phyloP scores from a whole-genome alignment of 805 yeast species.

The Metschnikowia cerradonensis region DNA sequence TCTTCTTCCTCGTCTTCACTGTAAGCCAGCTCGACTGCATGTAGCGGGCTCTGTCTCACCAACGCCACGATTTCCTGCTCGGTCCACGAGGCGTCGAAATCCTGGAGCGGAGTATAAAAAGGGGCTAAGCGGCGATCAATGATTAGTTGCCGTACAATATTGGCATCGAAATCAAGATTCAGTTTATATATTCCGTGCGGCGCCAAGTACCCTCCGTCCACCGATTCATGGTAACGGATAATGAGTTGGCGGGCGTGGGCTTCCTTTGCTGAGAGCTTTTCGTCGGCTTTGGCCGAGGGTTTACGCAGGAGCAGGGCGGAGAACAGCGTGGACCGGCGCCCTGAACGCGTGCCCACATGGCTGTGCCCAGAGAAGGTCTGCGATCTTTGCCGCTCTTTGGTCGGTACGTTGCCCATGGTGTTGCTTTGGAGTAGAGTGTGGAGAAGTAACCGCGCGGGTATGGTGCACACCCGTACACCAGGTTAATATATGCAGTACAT shows the following conservation, averaged over 20 bases:
- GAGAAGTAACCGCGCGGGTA: neutral
- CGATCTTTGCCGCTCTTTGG: slow-evolving; percentile 37
- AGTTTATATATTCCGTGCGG: slow-evolving; percentile 87
- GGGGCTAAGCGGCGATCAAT: slow-evolving; percentile 77
- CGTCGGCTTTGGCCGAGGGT: slow-evolving; percentile 29
- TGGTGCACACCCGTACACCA: neutral
- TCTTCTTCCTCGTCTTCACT: slow-evolving; percentile 55
- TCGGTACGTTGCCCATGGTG: slow-evolving; percentile 42
- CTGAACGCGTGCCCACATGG: slow-evolving; percentile 1
- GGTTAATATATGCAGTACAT: no score
- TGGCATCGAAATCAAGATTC: slow-evolving; percentile 68
- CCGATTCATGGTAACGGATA: slow-evolving; percentile 61
- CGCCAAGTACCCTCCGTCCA: slow-evolving; percentile 92
- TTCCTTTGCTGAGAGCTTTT: slow-evolving; percentile 48
- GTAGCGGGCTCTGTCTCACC: slow-evolving; percentile 51
- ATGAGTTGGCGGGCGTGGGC: slow-evolving; percentile 53
- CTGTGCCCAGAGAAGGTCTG: slow-evolving; percentile 10
- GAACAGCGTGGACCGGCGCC: slow-evolving; percentile 15
- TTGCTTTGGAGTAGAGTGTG: slow-evolving; percentile 1
- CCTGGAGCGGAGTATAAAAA: slow-evolving; percentile 84
- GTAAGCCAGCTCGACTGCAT: slow-evolving; percentile 49
- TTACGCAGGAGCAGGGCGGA: slow-evolving; percentile 10
- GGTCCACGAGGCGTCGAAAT: slow-evolving; percentile 67
- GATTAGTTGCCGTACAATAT: slow-evolving; percentile 67
- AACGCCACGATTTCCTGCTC: slow-evolving; percentile 57